A percentile compares a stretch with the other conserved stretches of the same genome.
These are phyloP conservation scores for Thielaviopsis punctulata DNA, from an alignment of 2,329 filamentous ascomycete species.

Conservation along the genomic window DNA sequence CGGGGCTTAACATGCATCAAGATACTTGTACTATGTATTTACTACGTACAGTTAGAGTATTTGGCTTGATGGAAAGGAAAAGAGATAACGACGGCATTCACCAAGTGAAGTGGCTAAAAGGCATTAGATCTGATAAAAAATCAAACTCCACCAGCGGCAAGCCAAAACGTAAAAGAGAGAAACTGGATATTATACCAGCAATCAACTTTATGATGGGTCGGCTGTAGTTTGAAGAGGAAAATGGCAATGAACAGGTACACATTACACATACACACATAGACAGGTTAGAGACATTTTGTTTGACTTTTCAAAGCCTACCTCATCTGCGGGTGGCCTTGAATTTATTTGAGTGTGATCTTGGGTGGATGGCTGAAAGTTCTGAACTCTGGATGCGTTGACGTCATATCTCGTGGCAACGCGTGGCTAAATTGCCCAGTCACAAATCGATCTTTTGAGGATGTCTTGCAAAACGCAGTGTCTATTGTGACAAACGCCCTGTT, in stretches of 20 bases:
- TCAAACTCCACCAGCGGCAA: too few relatives aligned
- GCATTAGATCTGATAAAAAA: too few relatives aligned
- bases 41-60: too few relatives aligned
- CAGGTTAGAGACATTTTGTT: not conserved
- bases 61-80: not conserved
- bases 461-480: conserved; percentile 9
- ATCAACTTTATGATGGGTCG: not conserved
- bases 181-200: too few relatives aligned
- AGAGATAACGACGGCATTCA: too few relatives aligned
- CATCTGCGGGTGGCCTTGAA: conserved; percentile 9
- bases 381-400: not conserved
- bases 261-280: not conserved
- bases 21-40: not conserved
- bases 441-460: not conserved
- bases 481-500: conserved; percentile 10
- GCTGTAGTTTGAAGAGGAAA: not conserved
- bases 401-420: conserved; percentile 2
- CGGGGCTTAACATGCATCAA: not conserved
- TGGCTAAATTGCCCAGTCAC: not conserved
- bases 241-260: too few relatives aligned
- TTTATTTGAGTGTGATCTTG: conserved; percentile 3
- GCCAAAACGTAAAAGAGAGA: too few relatives aligned
- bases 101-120: too few relatives aligned
- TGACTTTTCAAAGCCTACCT: conserved; percentile 6
- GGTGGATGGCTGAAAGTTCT: conserved; percentile 4